Conservation (phyloP, 139 green algal species). For the Haematococcus sp. region DNA sequence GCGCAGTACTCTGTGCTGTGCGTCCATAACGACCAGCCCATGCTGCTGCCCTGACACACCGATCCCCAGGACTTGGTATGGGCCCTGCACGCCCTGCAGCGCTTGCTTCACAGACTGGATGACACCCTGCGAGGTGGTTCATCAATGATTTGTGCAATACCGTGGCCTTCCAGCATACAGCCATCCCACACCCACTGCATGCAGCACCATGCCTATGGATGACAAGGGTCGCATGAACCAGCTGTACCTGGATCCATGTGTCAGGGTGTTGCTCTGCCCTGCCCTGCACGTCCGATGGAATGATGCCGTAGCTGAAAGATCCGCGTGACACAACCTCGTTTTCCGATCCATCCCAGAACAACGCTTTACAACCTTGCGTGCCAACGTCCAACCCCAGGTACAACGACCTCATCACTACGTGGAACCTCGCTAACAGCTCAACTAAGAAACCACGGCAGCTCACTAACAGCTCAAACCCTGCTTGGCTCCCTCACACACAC, state of each 20-base stretch:
- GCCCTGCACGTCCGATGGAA: constrained; percentile 44
- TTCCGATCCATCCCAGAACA: constrained; percentile 54
- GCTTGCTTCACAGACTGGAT: constrained; percentile 29
- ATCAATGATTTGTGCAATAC: constrained; percentile 71
- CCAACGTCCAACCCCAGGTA: constrained; percentile 73
- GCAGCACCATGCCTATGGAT: neutral
- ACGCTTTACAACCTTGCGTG: constrained; percentile 69
- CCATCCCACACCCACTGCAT: constrained; percentile 50
- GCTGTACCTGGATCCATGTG: constrained; percentile 80
- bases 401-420: constrained; percentile 8
- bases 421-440: too few species aligned
- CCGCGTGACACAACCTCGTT: constrained; percentile 53
- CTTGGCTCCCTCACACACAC: too few species aligned
- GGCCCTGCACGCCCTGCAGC: constrained; percentile 25
- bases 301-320: constrained; percentile 44
- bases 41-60: constrained; percentile 90
- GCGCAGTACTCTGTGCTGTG: constrained; percentile 32
- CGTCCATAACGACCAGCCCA: constrained; percentile 77
- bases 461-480: too few species aligned
- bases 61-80: constrained; percentile 47
- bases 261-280: constrained; percentile 77
- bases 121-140: constrained; percentile 42
- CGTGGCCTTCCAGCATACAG: constrained; percentile 64
- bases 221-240: constrained; percentile 67
- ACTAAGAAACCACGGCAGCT: too few species aligned